phyloP scores from a whole-genome alignment of 352 stramenopile species.

The Phytopythium boreale region DNA sequence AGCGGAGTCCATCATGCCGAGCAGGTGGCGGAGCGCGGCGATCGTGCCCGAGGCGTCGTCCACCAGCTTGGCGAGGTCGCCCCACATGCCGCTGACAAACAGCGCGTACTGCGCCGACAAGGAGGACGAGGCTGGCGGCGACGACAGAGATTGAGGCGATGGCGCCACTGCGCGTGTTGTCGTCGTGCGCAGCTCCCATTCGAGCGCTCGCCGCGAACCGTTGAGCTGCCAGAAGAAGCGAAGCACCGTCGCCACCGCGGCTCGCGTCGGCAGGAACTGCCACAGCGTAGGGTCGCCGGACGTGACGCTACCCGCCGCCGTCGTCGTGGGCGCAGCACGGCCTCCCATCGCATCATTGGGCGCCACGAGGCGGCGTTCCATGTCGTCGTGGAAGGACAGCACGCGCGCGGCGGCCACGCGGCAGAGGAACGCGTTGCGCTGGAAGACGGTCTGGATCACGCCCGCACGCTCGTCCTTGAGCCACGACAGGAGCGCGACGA shows the following conservation, averaged over 20 bases:
- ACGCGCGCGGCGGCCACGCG: slow-evolving; percentile 33
- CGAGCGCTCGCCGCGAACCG: slow-evolving; percentile 29
- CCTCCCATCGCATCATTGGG: not conserved
- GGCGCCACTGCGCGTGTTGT: not conserved
- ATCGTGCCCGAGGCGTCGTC: slow-evolving; percentile 66
- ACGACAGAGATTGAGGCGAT: not conserved
- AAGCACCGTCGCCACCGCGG: slow-evolving; percentile 52
- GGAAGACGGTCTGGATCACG: slow-evolving; percentile 35
- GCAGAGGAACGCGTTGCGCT: slow-evolving; percentile 31
- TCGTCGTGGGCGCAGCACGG: slow-evolving; percentile 45
- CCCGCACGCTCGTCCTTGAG: slow-evolving; percentile 12
- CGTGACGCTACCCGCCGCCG: slow-evolving; percentile 4
- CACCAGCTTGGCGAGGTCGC: slow-evolving; percentile 64
- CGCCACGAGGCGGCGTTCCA: slow-evolving; percentile 37
- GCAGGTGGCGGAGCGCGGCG: slow-evolving; percentile 52
- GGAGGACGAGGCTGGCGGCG: slow-evolving; percentile 6
- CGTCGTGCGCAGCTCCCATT: slow-evolving; percentile 10
- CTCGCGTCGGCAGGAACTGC: slow-evolving; percentile 61
- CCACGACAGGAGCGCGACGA: slow-evolving; percentile 52
- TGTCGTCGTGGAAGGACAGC: slow-evolving; percentile 64
- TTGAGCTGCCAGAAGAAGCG: slow-evolving; percentile 66
- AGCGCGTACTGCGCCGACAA: slow-evolving; percentile 29
- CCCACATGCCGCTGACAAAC: slow-evolving; percentile 60
- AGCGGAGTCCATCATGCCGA: slow-evolving; percentile 48
- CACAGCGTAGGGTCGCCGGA: slow-evolving; percentile 58